Conservation (phyloP, 805 yeast species). For the Nakazawaea ambrosiae region DNA sequence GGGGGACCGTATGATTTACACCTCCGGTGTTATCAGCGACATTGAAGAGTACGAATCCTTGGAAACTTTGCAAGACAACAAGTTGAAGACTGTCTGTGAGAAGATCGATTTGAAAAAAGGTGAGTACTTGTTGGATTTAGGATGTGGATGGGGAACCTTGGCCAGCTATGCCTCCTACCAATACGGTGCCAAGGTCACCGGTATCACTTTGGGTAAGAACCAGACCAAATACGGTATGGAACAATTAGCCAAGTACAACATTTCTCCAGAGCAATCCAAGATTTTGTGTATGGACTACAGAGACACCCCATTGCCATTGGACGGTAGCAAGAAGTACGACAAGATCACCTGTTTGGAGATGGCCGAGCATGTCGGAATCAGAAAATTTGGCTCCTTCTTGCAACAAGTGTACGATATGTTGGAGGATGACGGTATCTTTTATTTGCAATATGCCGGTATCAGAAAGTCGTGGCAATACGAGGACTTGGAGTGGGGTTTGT, state of each 20-base stretch:
- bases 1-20: slow-evolving; percentile 92
- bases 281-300: slow-evolving; percentile 84
- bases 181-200: slow-evolving; percentile 82
- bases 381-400: slow-evolving; percentile 71
- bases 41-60: slow-evolving; percentile 65
- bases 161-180: slow-evolving; percentile 77
- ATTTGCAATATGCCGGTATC: slow-evolving; percentile 82
- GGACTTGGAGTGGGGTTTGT: slow-evolving; percentile 89
- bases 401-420: slow-evolving; percentile 78
- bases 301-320: slow-evolving; percentile 71
- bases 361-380: slow-evolving; percentile 95
- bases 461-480: slow-evolving; percentile 94
- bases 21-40: slow-evolving; percentile 78
- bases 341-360: slow-evolving; percentile 88
- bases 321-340: slow-evolving; percentile 52
- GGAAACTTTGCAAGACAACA: slow-evolving; percentile 82
- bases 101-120: slow-evolving; percentile 69
- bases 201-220: slow-evolving; percentile 83
- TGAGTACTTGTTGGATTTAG: slow-evolving; percentile 74
- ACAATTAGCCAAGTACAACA: slow-evolving; percentile 61
- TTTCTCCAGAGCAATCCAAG: slow-evolving; percentile 59
- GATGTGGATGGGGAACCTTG: slow-evolving; percentile 96
- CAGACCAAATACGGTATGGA: slow-evolving; percentile 87
- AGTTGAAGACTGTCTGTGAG: slow-evolving; percentile 80
- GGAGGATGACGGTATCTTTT: slow-evolving; percentile 87